Evolutionary conservation across 371 early-diverging fungal genomes (phyloP).

Genomic region (Mucor circinelloides): DNA sequence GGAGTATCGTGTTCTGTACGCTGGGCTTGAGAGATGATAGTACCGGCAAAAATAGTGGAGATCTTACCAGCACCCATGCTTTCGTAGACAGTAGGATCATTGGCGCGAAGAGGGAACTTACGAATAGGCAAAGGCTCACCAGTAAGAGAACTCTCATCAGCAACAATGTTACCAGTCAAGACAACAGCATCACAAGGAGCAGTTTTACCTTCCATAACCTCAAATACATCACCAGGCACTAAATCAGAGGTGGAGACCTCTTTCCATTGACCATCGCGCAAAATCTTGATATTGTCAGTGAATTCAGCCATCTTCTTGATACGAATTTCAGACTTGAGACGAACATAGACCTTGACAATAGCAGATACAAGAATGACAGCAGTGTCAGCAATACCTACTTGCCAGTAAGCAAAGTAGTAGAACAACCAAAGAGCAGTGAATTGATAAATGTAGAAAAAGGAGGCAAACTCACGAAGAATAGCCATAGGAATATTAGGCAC

Average conservation of each 20-base stretch:
- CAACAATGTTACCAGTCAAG: slow-evolving; percentile 69
- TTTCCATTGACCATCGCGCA: slow-evolving; percentile 57
- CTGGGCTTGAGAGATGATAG: slow-evolving; percentile 48
- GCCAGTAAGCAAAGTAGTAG: slow-evolving; percentile 74
- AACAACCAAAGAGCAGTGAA: slow-evolving; percentile 75
- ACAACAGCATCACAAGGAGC: slow-evolving; percentile 74
- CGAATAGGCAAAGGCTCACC: slow-evolving; percentile 67
- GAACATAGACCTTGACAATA: slow-evolving; percentile 69
- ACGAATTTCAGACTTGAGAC: slow-evolving; percentile 62
- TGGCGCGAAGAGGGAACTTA: slow-evolving; percentile 56
- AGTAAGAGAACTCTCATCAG: slow-evolving; percentile 75
- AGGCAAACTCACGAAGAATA: slow-evolving; percentile 65
- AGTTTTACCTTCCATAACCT: slow-evolving; percentile 54
- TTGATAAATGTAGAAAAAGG: slow-evolving; percentile 83
- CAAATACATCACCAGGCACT: slow-evolving; percentile 78
- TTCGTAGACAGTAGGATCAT: slow-evolving; percentile 36
- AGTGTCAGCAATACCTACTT: slow-evolving; percentile 76
- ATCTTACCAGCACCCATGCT: slow-evolving; percentile 52
- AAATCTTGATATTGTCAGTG: slow-evolving; percentile 48
- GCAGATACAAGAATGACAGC: slow-evolving; percentile 73
- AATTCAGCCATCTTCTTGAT: slow-evolving; percentile 73
- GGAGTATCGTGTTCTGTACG: slow-evolving; percentile 24
- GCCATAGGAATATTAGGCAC: slow-evolving; percentile 60
- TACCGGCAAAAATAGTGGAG: slow-evolving; percentile 57
- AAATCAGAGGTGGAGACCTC: slow-evolving; percentile 55